phyloP scores from a whole-genome alignment of 176 grass and related monocot genomes.

The Raddia guianensis region DNA sequence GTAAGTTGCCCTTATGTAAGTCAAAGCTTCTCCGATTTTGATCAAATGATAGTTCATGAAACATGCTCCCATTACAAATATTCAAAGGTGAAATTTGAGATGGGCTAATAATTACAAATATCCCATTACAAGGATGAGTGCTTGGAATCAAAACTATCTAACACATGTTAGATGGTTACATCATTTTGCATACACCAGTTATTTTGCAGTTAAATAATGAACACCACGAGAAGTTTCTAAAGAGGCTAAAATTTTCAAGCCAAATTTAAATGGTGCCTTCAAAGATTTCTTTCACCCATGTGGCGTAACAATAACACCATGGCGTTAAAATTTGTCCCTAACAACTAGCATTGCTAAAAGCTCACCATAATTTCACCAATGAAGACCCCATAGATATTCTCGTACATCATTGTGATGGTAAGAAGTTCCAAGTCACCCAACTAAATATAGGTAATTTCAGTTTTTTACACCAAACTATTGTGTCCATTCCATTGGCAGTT shows the following conservation, averaged over 20 bases:
- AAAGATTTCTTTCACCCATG: background rate
- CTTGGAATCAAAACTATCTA: background rate
- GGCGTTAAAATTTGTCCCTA: background rate
- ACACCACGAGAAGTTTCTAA: background rate
- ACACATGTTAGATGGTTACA: background rate
- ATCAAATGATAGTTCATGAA: background rate
- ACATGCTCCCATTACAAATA: background rate
- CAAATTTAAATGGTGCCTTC: background rate
- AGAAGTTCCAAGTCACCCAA: background rate
- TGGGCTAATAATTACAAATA: too few relatives aligned
- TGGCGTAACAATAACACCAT: conserved; percentile 16
- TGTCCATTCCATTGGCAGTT: background rate
- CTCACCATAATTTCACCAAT: background rate
- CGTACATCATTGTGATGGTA: background rate
- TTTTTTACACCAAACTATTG: background rate
- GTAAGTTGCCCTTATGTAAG: background rate
- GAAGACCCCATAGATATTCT: background rate
- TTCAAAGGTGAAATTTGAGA: background rate
- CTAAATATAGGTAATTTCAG: background rate
- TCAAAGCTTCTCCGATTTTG: background rate
- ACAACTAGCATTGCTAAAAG: background rate
- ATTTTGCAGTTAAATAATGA: background rate
- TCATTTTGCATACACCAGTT: background rate
- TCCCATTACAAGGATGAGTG: background rate
- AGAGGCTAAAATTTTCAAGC: background rate